A percentile compares a stretch with the other conserved stretches of the same genome.
Evolutionary conservation across 306 rosid genomes (phyloP).

Genomic region (Leucaena leucocephala): DNA sequence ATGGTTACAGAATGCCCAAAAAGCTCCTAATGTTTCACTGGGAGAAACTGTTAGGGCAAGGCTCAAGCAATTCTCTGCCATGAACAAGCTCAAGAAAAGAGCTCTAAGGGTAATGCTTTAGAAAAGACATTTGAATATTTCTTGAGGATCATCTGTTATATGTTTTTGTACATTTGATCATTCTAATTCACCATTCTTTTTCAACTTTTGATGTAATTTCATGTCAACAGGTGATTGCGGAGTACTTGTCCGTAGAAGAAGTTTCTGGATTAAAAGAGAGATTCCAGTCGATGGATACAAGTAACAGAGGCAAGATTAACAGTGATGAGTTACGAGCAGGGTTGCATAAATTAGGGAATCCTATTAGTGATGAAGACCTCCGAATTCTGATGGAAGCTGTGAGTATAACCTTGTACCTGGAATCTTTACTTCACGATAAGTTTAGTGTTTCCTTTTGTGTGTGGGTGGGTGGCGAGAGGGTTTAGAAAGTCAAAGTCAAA

Average conservation of each 20-base stretch:
- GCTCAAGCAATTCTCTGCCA: conserved; percentile 91
- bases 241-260: conserved; percentile 90
- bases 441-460: background rate
- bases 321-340: conserved; percentile 82
- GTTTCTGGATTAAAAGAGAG: conserved; percentile 88
- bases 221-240: conserved; percentile 82
- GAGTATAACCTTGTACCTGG: conserved; percentile 47
- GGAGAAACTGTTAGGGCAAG: conserved; percentile 96
- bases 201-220: conserved; percentile 29
- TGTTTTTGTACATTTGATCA: conserved; percentile 14
- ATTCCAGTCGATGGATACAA: conserved; percentile 74
- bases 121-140: conserved; percentile 24
- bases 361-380: conserved; percentile 68
- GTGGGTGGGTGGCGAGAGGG: too few species aligned
- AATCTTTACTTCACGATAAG: conserved; percentile 12
- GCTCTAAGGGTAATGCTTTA: conserved; percentile 83
- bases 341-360: conserved; percentile 88
- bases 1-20: conserved; percentile 88
- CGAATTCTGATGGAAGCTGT: conserved; percentile 94
- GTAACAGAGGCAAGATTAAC: conserved; percentile 73
- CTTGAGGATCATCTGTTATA: conserved; percentile 19
- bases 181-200: conserved; percentile 10
- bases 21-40: conserved; percentile 89
- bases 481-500: background rate
- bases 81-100: conserved; percentile 99